Percentiles rank a stretch among this genome's conserved stretches.
Conservation (phyloP, 768 basidiomycete genomes). For the Panaeolus cyanescens region DNA sequence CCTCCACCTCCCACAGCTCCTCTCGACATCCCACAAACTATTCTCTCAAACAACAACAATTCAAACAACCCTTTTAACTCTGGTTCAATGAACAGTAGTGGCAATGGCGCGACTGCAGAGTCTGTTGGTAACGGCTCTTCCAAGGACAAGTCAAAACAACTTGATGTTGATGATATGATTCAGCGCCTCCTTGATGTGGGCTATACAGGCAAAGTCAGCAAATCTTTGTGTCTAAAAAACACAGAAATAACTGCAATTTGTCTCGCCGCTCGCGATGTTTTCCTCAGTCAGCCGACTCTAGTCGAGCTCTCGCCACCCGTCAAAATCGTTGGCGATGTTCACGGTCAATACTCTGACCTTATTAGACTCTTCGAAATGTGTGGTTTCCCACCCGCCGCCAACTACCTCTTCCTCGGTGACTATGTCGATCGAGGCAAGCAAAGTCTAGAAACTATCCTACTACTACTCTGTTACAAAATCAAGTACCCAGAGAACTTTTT, state of each 20-base stretch:
- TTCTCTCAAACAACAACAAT: constrained; percentile 75
- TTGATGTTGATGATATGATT: constrained; percentile 99
- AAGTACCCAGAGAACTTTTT: constrained; percentile 99
- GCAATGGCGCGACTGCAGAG: constrained; percentile 40
- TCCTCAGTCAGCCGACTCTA: constrained; percentile 94
- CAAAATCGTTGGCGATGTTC: constrained; percentile 99
- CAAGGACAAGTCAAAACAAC: constrained; percentile 64
- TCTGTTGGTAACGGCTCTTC: constrained; percentile 42
- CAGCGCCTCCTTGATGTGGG: constrained; percentile 94
- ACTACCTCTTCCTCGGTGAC: constrained; percentile 98
- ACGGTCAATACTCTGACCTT: constrained; percentile 98
- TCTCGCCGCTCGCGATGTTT: constrained; percentile 93
- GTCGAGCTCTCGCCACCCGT: constrained; percentile 97
- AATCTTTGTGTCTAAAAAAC: constrained; percentile 94
- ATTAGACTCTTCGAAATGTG: constrained; percentile 99
- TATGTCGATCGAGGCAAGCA: constrained; percentile 99
- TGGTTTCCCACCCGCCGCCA: constrained; percentile 95
- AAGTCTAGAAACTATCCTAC: constrained; percentile 95
- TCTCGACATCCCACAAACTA: constrained; percentile 85
- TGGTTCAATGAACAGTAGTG: constrained; percentile 46
- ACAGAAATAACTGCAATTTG: constrained; percentile 94
- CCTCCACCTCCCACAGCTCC: constrained; percentile 49
- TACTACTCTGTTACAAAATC: constrained; percentile 98
- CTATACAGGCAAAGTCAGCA: constrained; percentile 97
- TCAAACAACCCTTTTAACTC: constrained; percentile 59